Conservation (phyloP, 176 grass and related monocot species). For the Thinopyrum elongatum region DNA sequence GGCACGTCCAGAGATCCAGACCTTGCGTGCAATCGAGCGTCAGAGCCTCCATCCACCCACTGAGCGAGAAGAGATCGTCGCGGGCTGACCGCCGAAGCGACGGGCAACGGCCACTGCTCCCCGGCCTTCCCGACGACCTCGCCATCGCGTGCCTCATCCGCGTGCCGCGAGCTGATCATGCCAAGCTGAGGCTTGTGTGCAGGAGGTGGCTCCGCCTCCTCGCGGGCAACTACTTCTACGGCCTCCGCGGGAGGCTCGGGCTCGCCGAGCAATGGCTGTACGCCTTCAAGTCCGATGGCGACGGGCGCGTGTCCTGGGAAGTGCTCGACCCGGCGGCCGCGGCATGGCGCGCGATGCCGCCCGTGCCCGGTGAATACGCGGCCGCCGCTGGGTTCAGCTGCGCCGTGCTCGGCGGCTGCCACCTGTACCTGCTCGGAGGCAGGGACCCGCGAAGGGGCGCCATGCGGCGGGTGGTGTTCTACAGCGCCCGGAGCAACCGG, state of each 20-base stretch:
- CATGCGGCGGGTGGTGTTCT: conserved; percentile 78
- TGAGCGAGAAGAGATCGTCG: conserved; percentile 36
- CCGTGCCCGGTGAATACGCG: conserved; percentile 63
- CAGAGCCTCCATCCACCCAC: conserved; percentile 69
- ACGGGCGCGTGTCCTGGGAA: conserved; percentile 56
- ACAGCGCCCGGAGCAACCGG: conserved; percentile 67
- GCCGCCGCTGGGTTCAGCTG: conserved; percentile 59
- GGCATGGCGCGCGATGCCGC: conserved; percentile 64
- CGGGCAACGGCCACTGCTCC: conserved; percentile 50
- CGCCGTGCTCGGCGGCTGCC: conserved; percentile 68
- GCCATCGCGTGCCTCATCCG: conserved; percentile 74
- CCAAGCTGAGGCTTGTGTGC: conserved; percentile 66
- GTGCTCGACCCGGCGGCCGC: conserved; percentile 49
- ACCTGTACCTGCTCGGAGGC: conserved; percentile 72
- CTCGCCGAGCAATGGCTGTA: conserved; percentile 74
- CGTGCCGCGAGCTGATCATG: conserved; percentile 55
- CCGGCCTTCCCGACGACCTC: conserved; percentile 76
- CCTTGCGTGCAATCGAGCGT: conserved; percentile 56
- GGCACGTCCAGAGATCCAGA: conserved; percentile 37
- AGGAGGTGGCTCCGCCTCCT: conserved; percentile 67
- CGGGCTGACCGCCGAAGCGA: conserved; percentile 8
- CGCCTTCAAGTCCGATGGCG: conserved; percentile 53
- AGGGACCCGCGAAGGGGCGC: conserved; percentile 36
- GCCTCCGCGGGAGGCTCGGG: conserved; percentile 50
- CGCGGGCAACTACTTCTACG: conserved; percentile 83